Base-by-base conservation (phyloP, 2,329 filamentous ascomycete genomes). In the Ophiostoma quercus region DNA sequence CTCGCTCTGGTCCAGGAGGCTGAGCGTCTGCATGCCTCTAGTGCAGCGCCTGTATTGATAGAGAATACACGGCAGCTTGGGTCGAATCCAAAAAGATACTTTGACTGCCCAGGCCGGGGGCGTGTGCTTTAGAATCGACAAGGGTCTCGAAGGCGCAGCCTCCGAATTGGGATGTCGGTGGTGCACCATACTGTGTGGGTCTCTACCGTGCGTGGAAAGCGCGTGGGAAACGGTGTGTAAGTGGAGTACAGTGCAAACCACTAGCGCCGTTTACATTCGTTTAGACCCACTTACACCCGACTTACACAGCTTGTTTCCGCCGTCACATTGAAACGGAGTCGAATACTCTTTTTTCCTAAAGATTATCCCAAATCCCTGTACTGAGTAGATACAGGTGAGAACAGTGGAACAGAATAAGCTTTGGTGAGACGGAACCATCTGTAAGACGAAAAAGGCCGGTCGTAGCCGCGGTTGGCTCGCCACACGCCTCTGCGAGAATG, bases 171-270 rank as follows among this genome's bases (percentile, higher is more conserved):
- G 57, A 62, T 14, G 29, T 16, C 16, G 29, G 32, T 63, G 29
- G 29, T 19, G 19, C 8, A 32, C 29, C 14, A n/a, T 37, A 63
- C 60, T 63, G 60, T 63, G 60, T 63, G 60, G 60, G 60, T 63
- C 60, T 63, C 5, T 63, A 62, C 60, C 60, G 32, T 63, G 60
- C 29, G 60, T 37, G 7, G 29, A 12, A 12, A 63, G 19, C n/a
- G 25, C 16, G 60, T 37, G 29, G 25, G 19, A 37, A 63, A 63
- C 60, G 29, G 32, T 37, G 25, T 34, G 29, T 2, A 8, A 2
- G 29, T 34, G 57, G 7, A 6, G 11, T 25, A 63, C 60, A 37
- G 32, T 63, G 32, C 37, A 14, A 32, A 3, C 12, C 11, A 39
- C 2, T 12, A 1, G 60, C 51, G 2, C 11, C n/a, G 11, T 14